Conservation (phyloP, 2,329 filamentous ascomycete species). For the Cylindrodendrum hubeiense region DNA sequence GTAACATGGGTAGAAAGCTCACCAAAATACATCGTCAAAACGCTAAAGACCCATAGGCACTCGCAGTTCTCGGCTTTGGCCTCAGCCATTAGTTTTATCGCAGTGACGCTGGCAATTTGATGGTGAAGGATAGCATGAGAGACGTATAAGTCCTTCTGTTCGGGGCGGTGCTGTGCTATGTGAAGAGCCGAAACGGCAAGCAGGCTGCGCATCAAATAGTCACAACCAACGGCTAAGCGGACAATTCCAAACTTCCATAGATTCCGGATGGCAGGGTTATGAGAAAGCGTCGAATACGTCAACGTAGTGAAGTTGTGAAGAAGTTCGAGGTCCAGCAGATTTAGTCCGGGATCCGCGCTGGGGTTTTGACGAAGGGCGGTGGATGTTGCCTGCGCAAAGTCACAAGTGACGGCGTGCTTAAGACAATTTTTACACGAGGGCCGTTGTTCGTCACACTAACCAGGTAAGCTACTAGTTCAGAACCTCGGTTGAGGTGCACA, state of each 20-base stretch:
- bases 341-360: not conserved
- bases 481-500: not conserved
- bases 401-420: not conserved
- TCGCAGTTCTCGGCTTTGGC: not conserved
- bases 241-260: not conserved
- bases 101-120: not conserved
- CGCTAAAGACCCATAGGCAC: not conserved
- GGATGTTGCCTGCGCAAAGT: not conserved
- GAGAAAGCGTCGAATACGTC: not conserved
- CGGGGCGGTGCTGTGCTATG: not conserved
- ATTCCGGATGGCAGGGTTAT: not conserved
- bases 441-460: not conserved
- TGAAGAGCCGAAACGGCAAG: constrained; percentile 3
- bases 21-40: constrained; percentile 1
- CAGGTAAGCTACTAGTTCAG: not conserved
- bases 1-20: not conserved
- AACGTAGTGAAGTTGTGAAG: not conserved
- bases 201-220: constrained; percentile 1
- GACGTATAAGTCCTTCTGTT: not conserved
- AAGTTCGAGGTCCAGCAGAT: constrained; percentile 1
- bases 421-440: not conserved
- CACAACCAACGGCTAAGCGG: not conserved
- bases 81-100: not conserved
- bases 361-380: not conserved
- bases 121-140: not conserved